Evolutionary conservation across 2,329 filamentous ascomycete genomes (phyloP), one percentile per base, ranked within the genome.

Genomic region (Diaporthe ampelina): DNA sequence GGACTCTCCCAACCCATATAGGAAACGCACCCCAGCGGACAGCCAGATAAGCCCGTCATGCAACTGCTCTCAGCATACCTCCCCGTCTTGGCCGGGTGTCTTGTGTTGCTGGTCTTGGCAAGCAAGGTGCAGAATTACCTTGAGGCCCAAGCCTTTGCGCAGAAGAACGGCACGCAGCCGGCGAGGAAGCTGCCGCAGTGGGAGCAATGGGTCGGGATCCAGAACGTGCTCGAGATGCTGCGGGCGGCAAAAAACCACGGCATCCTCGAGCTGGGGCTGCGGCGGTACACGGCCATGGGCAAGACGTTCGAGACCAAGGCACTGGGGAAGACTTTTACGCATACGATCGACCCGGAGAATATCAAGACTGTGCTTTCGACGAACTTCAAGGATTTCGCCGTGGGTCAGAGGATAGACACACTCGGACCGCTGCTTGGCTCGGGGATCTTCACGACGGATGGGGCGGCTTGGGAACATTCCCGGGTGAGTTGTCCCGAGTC

Each of bases 301-400:
- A 69, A 40, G 48, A 69, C 65, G 50, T 69, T 69, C 65, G 65
- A 37, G 29, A 40, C 45, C 65, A 52, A 56, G 50, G 65, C 65
- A 6, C 50, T 69, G 45, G 48, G 45, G 29, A 52, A 15, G 35
- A 26, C 65, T 26, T 69, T 69, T 54, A 69, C 48, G 45, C 45
- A 52, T 54, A 72, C 70, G 26, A 61, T 65, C 26, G 72, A 73
- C 32, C 72, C 72, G 40, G 72, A 73, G 29, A 73, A 73, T 43
- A 73, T 73, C 72, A 69, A 73, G 72, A 70, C 72, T 17, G 63
- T 73, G 54, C 52, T 73, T 43, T 58, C 72, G 40, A 43, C 43
- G 15, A 69, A 69, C 17, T 73, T 73, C 43, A 40, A 69, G 45
- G 61, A 73, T 58, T 69, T 59, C 52, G 40, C 40, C 17, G 26